Percentiles rank a stretch among this genome's conserved stretches.
Evolutionary conservation across 1,284 basidiomycete genomes (phyloP).

Genomic region (Filobasidium uniguttulatum): DNA sequence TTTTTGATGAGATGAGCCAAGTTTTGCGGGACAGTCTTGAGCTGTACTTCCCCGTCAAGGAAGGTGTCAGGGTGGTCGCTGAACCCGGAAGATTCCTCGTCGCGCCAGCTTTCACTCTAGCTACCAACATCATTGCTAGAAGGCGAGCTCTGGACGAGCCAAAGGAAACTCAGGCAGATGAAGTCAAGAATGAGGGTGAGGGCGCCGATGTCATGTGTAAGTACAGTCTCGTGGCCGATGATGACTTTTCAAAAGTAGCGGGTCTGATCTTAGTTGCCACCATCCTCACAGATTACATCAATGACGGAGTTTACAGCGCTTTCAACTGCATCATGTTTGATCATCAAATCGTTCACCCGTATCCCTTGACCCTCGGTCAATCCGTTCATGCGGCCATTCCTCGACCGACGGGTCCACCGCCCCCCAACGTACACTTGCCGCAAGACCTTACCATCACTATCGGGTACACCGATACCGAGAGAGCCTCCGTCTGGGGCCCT

Average conservation of each 20-base stretch:
- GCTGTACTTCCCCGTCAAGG: slow-evolving; percentile 64
- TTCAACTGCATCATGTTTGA: slow-evolving; percentile 97
- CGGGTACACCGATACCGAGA: slow-evolving; percentile 38
- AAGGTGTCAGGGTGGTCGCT: slow-evolving; percentile 72
- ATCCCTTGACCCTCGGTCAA: slow-evolving; percentile 49
- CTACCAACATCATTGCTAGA: slow-evolving; percentile 85
- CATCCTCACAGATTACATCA: slow-evolving; percentile 67
- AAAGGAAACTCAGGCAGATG: slow-evolving; percentile 12
- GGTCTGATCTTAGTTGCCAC: slow-evolving; percentile 8
- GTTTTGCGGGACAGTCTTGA: slow-evolving; percentile 63
- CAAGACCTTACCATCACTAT: slow-evolving; percentile 34
- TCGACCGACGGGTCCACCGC: slow-evolving; percentile 32
- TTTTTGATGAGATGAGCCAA: slow-evolving; percentile 67
- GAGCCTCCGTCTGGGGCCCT: slow-evolving; percentile 44
- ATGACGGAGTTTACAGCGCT: slow-evolving; percentile 93
- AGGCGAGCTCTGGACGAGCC: slow-evolving; percentile 40
- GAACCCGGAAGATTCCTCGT: slow-evolving; percentile 96
- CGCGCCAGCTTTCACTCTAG: slow-evolving; percentile 79
- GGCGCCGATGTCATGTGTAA: slow-evolving; percentile 40
- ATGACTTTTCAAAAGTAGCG: neutral
- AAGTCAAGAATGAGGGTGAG: slow-evolving; percentile 32
- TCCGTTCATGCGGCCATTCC: slow-evolving; percentile 23
- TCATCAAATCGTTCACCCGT: slow-evolving; percentile 73
- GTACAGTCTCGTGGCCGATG: slow-evolving; percentile 7
- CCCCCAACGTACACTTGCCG: slow-evolving; percentile 33